Conservation (phyloP, 257 asterid species). For the Rauvolfia tetraphylla region DNA sequence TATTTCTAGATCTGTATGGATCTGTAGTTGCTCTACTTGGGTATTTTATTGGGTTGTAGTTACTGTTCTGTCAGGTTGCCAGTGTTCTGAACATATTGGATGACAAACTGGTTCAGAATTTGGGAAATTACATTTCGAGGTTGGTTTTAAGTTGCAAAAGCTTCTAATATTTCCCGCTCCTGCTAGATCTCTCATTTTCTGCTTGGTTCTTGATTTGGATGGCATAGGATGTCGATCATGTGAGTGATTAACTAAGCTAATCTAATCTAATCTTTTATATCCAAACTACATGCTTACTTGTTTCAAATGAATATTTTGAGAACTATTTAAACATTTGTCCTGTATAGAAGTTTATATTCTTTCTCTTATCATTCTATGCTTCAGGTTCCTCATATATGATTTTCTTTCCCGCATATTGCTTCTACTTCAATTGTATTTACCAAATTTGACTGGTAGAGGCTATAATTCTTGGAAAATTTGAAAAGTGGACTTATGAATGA, state of each 20-base stretch:
- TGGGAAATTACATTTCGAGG: constrained; percentile 84
- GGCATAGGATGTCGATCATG: neutral
- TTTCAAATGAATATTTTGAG: neutral
- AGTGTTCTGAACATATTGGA: constrained; percentile 85
- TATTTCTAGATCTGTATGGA: neutral
- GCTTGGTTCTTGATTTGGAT: neutral
- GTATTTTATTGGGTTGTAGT: neutral
- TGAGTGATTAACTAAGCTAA: neutral
- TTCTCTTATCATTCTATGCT: neutral
- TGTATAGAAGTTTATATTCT: neutral
- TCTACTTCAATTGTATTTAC: neutral
- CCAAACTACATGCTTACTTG: neutral
- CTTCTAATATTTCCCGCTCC: neutral
- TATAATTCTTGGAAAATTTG: neutral
- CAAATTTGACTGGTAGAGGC: neutral
- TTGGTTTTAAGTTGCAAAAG: constrained; percentile 22
- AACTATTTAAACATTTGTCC: neutral
- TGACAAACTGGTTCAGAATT: constrained; percentile 57
- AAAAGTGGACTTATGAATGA: neutral
- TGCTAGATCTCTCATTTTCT: neutral
- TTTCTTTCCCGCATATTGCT: neutral
- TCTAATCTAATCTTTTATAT: neutral
- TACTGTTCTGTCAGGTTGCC: constrained; percentile 61
- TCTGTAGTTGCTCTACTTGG: neutral
- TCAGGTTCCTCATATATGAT: neutral